Percentiles rank a stretch among this genome's conserved stretches.
These are phyloP conservation scores for Exserohilum turcica DNA, from an alignment of 2,329 filamentous ascomycete genomes.

Conservation along the genomic window DNA sequence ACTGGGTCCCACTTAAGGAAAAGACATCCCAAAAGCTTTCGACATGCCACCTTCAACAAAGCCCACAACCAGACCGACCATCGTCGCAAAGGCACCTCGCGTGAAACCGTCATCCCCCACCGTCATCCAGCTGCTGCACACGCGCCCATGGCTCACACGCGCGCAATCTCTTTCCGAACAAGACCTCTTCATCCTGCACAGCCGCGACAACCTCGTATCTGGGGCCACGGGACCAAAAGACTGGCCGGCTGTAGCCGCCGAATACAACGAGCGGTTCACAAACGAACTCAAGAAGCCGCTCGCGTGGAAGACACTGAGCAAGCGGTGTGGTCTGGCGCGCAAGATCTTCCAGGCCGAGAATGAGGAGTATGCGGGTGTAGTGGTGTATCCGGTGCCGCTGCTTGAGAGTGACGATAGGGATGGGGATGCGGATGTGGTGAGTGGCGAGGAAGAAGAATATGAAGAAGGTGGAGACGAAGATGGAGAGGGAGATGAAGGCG, in stretches of 20 bases:
- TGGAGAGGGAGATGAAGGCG: not conserved
- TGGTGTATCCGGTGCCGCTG: conserved; percentile 1
- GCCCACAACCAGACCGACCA: not conserved
- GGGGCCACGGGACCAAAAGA: conserved; percentile 2
- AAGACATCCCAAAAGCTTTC: not conserved
- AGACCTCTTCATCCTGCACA: conserved; percentile 4
- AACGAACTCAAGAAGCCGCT: not conserved
- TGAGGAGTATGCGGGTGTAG: not conserved
- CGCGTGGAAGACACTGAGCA: conserved; percentile 3
- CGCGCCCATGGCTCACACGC: conserved; percentile 1
- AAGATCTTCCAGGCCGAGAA: conserved; percentile 6
- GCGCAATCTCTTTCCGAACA: not conserved
- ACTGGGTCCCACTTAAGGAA: not conserved
- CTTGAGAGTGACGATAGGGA: not conserved
- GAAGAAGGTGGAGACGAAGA: not conserved
- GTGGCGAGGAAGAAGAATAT: not conserved
- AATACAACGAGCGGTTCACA: conserved; percentile 8
- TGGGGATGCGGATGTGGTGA: not conserved
- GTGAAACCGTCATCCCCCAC: not conserved
- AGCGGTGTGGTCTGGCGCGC: not conserved
- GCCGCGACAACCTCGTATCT: conserved; percentile 6
- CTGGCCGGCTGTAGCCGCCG: not conserved
- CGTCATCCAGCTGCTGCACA: not conserved
- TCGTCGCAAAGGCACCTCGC: not conserved
- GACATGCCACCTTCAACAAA: not conserved